Percentiles rank a stretch among this genome's conserved stretches.
phyloP scores from a whole-genome alignment of 1,284 basidiomycete species.

The Phellinidium pouzarii region DNA sequence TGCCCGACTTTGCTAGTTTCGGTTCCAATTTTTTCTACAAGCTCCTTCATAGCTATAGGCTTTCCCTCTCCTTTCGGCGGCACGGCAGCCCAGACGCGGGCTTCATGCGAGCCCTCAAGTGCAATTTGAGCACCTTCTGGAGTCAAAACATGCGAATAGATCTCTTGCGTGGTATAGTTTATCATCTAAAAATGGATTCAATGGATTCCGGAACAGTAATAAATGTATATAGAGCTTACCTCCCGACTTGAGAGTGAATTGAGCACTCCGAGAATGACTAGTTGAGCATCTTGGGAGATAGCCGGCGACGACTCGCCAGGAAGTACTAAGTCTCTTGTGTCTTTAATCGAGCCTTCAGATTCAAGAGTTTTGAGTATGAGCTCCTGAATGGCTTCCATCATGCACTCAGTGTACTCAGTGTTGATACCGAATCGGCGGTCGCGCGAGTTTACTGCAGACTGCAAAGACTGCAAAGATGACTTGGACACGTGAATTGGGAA shows the following conservation, averaged over 20 bases:
- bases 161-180: conserved; percentile 73
- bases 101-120: conserved; percentile 86
- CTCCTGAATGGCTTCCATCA: conserved; percentile 64
- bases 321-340: conserved; percentile 67
- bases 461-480: too few relatives aligned
- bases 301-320: conserved; percentile 57
- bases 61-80: conserved; percentile 62
- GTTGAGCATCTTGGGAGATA: conserved; percentile 68
- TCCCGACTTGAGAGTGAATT: conserved; percentile 85
- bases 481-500: too few relatives aligned
- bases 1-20: conserved; percentile 89
- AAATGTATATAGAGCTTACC: conserved; percentile 39
- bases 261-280: conserved; percentile 77
- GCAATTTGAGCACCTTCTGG: conserved; percentile 79
- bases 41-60: conserved; percentile 57
- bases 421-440: neutral
- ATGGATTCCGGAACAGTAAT: conserved; percentile 9
- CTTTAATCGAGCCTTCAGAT: conserved; percentile 50
- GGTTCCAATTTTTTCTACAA: conserved; percentile 74
- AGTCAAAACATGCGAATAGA: conserved; percentile 66
- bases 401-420: neutral
- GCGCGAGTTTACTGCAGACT: neutral
- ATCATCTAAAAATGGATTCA: conserved; percentile 62
- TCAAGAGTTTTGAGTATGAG: conserved; percentile 72
- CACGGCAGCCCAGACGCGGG: conserved; percentile 83